Percentiles rank a stretch among this genome's conserved stretches.
Conservation (phyloP, 306 rosid genomes). For the Prunus campanulata region DNA sequence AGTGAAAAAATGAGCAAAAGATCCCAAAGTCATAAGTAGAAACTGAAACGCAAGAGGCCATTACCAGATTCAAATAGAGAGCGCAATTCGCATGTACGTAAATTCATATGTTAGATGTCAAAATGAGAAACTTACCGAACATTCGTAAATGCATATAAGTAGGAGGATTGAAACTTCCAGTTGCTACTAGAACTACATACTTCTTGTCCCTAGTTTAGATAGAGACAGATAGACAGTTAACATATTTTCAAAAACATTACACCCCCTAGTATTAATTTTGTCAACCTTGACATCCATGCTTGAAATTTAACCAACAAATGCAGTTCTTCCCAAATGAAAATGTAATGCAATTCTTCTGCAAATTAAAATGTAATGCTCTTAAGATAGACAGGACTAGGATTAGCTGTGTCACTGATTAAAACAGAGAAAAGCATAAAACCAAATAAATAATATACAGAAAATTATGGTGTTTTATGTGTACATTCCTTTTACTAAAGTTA, state of each 20-base stretch:
- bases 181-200: constrained; percentile 63
- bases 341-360: neutral
- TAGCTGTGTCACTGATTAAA: too few relatives aligned
- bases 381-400: neutral
- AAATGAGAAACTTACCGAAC: constrained; percentile 53
- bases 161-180: constrained; percentile 95
- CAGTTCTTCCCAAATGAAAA: neutral
- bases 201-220: constrained; percentile 41
- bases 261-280: neutral
- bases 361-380: neutral
- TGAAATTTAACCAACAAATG: neutral
- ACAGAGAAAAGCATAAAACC: neutral
- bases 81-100: neutral
- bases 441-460: too few relatives aligned
- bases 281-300: neutral
- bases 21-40: neutral
- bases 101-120: neutral
- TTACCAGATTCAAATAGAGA: neutral
- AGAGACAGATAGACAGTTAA: neutral
- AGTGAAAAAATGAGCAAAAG: neutral
- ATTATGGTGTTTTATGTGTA: too few relatives aligned
- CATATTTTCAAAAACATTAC: neutral
- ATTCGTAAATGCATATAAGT: constrained; percentile 91
- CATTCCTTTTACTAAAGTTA: too few relatives aligned
- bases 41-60: neutral